Evolutionary conservation across 2,329 filamentous ascomycete species (phyloP).

Genomic region (Exophiala xenobiotica): DNA sequence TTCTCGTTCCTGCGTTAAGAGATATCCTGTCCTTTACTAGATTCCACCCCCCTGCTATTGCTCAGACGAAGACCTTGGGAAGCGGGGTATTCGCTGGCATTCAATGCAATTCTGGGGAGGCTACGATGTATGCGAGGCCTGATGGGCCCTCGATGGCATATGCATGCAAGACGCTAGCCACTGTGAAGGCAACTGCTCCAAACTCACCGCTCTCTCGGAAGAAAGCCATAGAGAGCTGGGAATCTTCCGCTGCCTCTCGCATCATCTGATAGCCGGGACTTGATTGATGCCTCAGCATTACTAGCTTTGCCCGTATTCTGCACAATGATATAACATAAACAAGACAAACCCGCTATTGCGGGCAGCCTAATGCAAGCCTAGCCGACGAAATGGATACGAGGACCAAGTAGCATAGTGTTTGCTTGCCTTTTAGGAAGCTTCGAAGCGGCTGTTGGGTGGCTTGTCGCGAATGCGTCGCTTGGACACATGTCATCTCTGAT

Average conservation of each 20-base stretch:
- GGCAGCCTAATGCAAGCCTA: background rate
- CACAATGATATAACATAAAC: conserved; percentile 2
- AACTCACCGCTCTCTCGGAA: background rate
- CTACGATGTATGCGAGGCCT: no score
- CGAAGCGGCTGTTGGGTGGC: no score
- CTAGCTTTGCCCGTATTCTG: conserved; percentile 4
- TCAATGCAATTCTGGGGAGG: no score
- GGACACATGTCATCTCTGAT: conserved; percentile 1
- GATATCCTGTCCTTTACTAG: no score
- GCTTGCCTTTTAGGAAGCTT: background rate
- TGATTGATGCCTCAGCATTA: conserved; percentile 2
- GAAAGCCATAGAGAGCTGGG: background rate
- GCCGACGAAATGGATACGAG: background rate
- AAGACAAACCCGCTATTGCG: conserved; percentile 1
- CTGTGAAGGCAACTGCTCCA: no score
- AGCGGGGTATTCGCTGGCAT: no score
- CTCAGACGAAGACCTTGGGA: no score
- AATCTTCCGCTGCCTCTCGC: background rate
- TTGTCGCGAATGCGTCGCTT: background rate
- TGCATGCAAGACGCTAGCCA: no score
- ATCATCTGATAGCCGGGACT: background rate
- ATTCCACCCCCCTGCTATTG: no score
- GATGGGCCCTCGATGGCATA: no score
- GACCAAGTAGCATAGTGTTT: no score
- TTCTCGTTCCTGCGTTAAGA: no score